Conservation (phyloP, 768 basidiomycete genomes). For the Tulasnella calospora region DNA sequence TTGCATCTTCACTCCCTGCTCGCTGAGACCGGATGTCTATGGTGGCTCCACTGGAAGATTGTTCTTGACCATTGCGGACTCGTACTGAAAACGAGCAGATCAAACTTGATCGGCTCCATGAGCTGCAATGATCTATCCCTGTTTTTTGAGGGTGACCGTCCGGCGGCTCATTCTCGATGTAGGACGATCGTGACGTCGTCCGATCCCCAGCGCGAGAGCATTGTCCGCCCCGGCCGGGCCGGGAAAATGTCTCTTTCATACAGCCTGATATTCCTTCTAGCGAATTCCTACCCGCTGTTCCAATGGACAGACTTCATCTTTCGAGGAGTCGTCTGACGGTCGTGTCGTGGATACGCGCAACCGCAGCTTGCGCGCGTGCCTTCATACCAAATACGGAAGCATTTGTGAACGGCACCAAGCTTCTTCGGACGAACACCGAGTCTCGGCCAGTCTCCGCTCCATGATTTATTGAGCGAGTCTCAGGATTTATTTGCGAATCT, state of each 20-base stretch:
- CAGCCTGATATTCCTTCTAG: not conserved
- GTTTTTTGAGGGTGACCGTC: not conserved
- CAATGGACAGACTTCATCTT: not conserved
- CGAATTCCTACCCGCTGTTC: not conserved
- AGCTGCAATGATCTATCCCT: not conserved
- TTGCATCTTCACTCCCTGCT: not conserved
- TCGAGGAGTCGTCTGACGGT: not conserved
- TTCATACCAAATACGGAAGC: constrained; percentile 2
- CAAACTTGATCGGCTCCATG: not conserved
- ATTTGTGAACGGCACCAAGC: not conserved
- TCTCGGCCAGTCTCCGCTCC: not conserved
- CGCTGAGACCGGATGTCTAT: not conserved
- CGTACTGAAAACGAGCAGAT: not conserved
- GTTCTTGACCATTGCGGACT: not conserved
- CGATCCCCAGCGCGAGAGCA: not conserved
- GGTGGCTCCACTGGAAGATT: not conserved
- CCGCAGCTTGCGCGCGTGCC: not conserved
- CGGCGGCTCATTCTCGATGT: not conserved
- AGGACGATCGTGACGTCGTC: not conserved
- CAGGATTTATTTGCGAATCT: not conserved
- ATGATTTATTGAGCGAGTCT: not conserved
- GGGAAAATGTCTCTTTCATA: not conserved
- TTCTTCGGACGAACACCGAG: not conserved
- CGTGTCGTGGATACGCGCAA: not conserved
- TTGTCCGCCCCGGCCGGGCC: not conserved